phyloP scores from a whole-genome alignment of 78 protist genomes.

The Speleostelium caveatum region DNA sequence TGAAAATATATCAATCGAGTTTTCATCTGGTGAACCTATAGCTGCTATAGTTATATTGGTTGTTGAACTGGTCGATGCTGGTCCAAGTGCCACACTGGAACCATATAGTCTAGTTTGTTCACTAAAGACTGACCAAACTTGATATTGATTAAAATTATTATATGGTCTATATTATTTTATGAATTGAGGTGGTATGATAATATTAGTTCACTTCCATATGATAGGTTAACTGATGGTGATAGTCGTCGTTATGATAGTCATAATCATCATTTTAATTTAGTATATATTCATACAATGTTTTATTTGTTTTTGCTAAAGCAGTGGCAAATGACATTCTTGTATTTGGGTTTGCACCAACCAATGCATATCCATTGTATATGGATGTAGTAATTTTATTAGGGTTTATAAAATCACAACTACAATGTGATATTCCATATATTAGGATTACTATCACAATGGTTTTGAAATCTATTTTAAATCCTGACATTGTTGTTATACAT shows the following conservation, averaged over 20 bases:
- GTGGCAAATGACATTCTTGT: conserved; percentile 62
- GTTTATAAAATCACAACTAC: neutral
- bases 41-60: conserved; percentile 32
- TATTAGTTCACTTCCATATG: neutral
- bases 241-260: neutral
- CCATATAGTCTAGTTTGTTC: conserved; percentile 41
- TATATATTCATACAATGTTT: conserved; percentile 39
- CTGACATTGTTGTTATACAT: neutral
- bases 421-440: neutral
- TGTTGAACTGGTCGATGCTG: neutral
- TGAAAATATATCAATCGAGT: too few species aligned
- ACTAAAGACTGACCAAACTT: conserved; percentile 17
- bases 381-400: conserved; percentile 10
- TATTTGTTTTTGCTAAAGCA: conserved; percentile 25
- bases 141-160: conserved; percentile 27
- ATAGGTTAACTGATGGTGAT: neutral
- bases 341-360: conserved; percentile 55
- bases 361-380: conserved; percentile 50
- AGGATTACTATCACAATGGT: neutral
- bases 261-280: too few species aligned
- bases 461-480: neutral
- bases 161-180: conserved; percentile 25
- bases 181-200: neutral
- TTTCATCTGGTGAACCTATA: conserved; percentile 43
- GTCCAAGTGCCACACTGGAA: conserved; percentile 33